These are phyloP conservation scores for Lindgomyces ingoldianus DNA, from an alignment of 495 filamentous ascomycete species.

Conservation along the genomic window DNA sequence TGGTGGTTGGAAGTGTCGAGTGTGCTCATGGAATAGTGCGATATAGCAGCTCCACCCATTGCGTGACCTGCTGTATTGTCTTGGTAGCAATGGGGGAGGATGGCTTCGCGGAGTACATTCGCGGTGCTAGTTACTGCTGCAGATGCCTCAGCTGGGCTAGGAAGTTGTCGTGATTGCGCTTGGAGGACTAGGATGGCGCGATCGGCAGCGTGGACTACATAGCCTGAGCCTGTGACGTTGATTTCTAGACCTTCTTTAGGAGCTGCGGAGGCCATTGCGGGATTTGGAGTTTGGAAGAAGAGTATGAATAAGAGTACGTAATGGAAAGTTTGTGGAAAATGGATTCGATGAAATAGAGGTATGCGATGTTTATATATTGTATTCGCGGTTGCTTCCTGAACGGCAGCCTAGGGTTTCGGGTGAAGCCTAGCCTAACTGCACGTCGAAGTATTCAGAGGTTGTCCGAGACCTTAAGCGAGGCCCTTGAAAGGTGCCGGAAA, in stretches of 20 bases:
- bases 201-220: constrained; percentile 2
- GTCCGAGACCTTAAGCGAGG: too few species aligned
- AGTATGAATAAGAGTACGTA: too few species aligned
- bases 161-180: constrained; percentile 1
- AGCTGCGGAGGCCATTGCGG: too few species aligned
- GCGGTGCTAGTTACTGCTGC: constrained; percentile 2
- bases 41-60: background rate
- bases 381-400: too few species aligned
- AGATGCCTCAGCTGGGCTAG: constrained; percentile 1
- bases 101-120: background rate
- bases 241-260: constrained; percentile 14
- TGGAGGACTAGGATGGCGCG: constrained; percentile 11
- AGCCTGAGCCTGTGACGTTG: constrained; percentile 5
- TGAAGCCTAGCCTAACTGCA: too few species aligned
- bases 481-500: too few species aligned
- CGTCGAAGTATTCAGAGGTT: too few species aligned
- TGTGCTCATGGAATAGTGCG: constrained; percentile 20
- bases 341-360: too few species aligned
- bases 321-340: too few species aligned
- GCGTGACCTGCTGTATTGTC: background rate
- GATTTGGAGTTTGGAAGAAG: too few species aligned
- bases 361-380: too few species aligned
- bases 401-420: too few species aligned
- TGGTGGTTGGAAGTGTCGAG: constrained; percentile 7
- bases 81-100: constrained; percentile 7